A percentile compares a stretch with the other conserved stretches of the same genome.
These are phyloP conservation scores for Rosa lucieae DNA, from an alignment of 306 rosid genomes.

Conservation along the genomic window DNA sequence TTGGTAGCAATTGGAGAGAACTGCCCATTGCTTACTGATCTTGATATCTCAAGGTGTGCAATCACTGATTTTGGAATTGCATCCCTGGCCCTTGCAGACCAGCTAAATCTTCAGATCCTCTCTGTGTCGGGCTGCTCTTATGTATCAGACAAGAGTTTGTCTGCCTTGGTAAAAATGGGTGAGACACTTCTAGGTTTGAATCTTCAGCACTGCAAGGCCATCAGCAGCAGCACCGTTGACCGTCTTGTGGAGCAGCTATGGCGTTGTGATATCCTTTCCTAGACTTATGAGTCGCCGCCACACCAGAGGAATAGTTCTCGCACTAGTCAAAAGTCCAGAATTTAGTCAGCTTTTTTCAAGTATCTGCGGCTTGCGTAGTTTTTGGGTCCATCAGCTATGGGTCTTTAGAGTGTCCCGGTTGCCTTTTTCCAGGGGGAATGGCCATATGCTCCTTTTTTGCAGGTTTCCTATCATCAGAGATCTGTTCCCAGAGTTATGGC, in stretches of 20 bases:
- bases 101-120: conserved; percentile 60
- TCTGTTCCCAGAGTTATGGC: conserved; percentile 63
- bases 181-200: conserved; percentile 70
- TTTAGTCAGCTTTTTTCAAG: conserved; percentile 48
- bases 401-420: conserved; percentile 58
- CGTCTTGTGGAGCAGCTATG: conserved; percentile 59
- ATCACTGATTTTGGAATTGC: conserved; percentile 68
- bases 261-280: conserved; percentile 80
- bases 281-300: conserved; percentile 29
- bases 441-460: conserved; percentile 59
- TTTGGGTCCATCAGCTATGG: conserved; percentile 75
- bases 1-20: conserved; percentile 59
- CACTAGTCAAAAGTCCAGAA: conserved; percentile 31
- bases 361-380: conserved; percentile 45
- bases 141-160: conserved; percentile 62
- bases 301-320: conserved; percentile 12
- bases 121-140: conserved; percentile 64
- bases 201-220: conserved; percentile 64
- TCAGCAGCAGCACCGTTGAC: conserved; percentile 52
- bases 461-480: conserved; percentile 52
- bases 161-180: conserved; percentile 58
- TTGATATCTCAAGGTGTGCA: conserved; percentile 68
- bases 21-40: conserved; percentile 65
- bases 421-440: conserved; percentile 66
- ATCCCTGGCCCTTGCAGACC: conserved; percentile 50